Evolutionary conservation across 257 asterid genomes (phyloP).

Genomic region (Solanum habrochaites): DNA sequence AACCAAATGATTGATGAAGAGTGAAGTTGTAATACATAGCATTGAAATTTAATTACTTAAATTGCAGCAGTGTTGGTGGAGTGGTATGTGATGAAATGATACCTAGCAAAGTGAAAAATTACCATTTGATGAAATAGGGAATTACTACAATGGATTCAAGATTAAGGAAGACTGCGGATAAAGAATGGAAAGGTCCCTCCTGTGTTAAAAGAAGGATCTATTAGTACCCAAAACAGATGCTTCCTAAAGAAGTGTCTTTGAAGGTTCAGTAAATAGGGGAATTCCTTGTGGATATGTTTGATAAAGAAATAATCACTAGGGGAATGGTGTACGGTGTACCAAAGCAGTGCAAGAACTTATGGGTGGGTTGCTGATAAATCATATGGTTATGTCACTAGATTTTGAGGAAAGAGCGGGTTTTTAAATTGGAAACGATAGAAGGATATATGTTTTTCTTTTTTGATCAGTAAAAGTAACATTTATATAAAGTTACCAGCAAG

Average conservation of each 20-base stretch:
- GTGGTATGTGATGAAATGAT: neutral
- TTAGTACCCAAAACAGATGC: neutral
- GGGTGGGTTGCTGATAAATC: neutral
- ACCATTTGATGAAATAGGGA: neutral
- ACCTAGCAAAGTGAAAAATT: neutral
- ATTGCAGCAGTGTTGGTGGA: neutral
- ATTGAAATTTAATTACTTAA: neutral
- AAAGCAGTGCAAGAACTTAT: neutral
- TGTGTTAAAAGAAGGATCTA: neutral
- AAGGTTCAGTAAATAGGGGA: neutral
- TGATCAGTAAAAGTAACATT: neutral
- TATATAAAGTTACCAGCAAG: neutral
- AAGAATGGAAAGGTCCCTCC: neutral
- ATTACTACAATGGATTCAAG: neutral
- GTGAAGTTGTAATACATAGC: neutral
- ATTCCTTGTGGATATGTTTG: neutral
- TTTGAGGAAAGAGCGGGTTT: neutral
- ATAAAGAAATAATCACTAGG: neutral
- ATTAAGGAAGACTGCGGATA: neutral
- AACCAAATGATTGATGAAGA: neutral
- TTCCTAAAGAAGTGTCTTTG: neutral
- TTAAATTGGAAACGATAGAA: neutral
- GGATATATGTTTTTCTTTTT: neutral
- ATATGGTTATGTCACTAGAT: neutral
- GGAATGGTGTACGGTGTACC: neutral